Evolutionary conservation across 1,284 basidiomycete species (phyloP).

Genomic region (Sanghuangporus sanghuang): DNA sequence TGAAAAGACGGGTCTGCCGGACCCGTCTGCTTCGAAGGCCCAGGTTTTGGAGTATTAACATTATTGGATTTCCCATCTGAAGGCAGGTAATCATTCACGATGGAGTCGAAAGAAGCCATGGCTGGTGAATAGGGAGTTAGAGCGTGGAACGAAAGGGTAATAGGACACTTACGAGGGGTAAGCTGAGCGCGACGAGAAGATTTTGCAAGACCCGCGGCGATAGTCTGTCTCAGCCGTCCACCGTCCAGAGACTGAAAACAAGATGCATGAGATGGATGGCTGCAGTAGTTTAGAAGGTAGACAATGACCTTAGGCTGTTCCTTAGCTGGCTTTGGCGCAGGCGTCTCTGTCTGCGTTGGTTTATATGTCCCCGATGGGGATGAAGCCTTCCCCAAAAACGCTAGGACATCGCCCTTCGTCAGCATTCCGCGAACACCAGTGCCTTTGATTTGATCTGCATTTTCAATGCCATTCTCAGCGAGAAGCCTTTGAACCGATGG

Average conservation of each 20-base stretch:
- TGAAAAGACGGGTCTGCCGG: conserved; percentile 33
- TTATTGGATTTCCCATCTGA: conserved; percentile 21
- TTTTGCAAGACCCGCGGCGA: conserved; percentile 64
- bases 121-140: conserved; percentile 27
- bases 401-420: conserved; percentile 86
- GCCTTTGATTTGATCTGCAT: conserved; percentile 59
- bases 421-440: conserved; percentile 86
- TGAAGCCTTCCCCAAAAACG: conserved; percentile 77
- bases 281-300: neutral
- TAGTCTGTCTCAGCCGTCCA: conserved; percentile 61
- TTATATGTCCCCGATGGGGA: conserved; percentile 73
- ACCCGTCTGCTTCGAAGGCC: conserved; percentile 22
- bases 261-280: neutral
- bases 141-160: conserved; percentile 5
- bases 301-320: conserved; percentile 17
- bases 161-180: conserved; percentile 36
- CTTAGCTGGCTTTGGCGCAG: conserved; percentile 9
- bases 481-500: conserved; percentile 75
- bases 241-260: conserved; percentile 57
- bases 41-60: neutral
- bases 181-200: conserved; percentile 50
- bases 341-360: conserved; percentile 26
- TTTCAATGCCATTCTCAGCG: conserved; percentile 49
- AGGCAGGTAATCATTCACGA: conserved; percentile 66
- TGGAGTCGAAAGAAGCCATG: conserved; percentile 52